Evolutionary conservation across 176 grass and related monocot genomes (phyloP).

Genomic region (Otatea glauca): DNA sequence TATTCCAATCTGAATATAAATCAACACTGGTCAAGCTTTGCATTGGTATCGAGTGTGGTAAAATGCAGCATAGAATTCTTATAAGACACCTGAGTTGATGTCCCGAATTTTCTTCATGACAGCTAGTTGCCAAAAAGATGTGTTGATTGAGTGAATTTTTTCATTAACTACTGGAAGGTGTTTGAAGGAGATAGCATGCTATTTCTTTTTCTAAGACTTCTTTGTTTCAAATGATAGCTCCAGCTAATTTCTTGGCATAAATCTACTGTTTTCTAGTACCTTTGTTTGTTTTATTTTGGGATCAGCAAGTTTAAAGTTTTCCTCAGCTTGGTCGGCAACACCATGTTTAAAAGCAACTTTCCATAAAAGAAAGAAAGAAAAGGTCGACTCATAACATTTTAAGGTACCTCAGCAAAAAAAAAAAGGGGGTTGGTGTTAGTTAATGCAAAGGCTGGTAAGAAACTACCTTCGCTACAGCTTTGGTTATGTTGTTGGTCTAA

Average conservation of each 20-base stretch:
- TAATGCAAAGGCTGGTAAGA: background rate
- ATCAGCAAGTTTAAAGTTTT: no score
- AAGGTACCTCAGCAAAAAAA: background rate
- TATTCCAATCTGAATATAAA: slow-evolving; percentile 2
- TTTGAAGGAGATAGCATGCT: background rate
- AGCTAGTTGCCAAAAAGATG: slow-evolving; percentile 8
- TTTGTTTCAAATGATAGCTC: background rate
- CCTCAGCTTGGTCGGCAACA: no score
- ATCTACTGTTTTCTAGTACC: background rate
- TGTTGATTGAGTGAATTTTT: background rate
- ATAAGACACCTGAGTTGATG: background rate
- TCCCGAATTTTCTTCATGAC: background rate
- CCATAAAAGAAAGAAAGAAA: background rate
- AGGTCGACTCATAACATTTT: background rate
- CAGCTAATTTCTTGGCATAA: background rate
- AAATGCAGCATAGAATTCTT: background rate
- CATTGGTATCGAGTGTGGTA: background rate
- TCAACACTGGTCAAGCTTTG: background rate
- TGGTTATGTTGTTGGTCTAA: background rate
- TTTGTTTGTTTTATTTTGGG: no score
- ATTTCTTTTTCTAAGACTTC: background rate
- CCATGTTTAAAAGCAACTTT: no score
- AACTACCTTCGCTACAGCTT: background rate
- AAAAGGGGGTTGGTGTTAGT: background rate
- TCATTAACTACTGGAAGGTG: background rate